phyloP scores from a whole-genome alignment of 1,284 basidiomycete species.

The Crepidotus sp. region DNA sequence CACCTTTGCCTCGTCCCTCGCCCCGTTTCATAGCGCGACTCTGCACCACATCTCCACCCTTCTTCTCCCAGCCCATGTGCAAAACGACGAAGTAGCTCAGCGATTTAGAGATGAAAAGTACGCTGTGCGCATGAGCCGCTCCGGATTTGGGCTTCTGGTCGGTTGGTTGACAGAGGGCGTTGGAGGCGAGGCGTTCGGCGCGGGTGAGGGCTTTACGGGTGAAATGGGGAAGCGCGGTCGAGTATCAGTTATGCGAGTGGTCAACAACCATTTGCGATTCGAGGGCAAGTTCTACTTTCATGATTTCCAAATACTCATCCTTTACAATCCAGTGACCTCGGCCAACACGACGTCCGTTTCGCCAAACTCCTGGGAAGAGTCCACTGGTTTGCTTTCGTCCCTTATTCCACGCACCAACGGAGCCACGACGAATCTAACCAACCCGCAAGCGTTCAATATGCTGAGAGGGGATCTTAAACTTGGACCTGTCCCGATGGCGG shows the following conservation, averaged over 20 bases:
- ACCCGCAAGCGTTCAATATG: slow-evolving; percentile 65
- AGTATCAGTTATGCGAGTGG: slow-evolving; percentile 83
- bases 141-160: slow-evolving; percentile 85
- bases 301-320: slow-evolving; percentile 20
- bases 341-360: slow-evolving; percentile 58
- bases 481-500: slow-evolving; percentile 68
- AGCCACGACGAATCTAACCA: slow-evolving; percentile 33
- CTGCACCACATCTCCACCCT: slow-evolving; percentile 80
- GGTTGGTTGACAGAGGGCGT: slow-evolving; percentile 94
- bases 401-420: slow-evolving; percentile 59
- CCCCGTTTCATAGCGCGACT: slow-evolving; percentile 61
- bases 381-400: slow-evolving; percentile 71
- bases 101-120: slow-evolving; percentile 90
- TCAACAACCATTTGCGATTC: slow-evolving; percentile 89
- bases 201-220: slow-evolving; percentile 75
- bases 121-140: slow-evolving; percentile 82
- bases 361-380: slow-evolving; percentile 68
- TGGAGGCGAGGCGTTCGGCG: slow-evolving; percentile 78
- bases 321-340: slow-evolving; percentile 52
- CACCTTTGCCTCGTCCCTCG: slow-evolving; percentile 63
- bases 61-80: slow-evolving; percentile 78
- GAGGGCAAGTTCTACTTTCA: slow-evolving; percentile 52
- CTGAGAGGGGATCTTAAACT: slow-evolving; percentile 75
- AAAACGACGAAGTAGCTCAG: slow-evolving; percentile 75
- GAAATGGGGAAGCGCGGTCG: slow-evolving; percentile 74